These are phyloP conservation scores for Paracorniculantispora psalliotae DNA, from an alignment of 2,329 filamentous ascomycete genomes.

Conservation along the genomic window DNA sequence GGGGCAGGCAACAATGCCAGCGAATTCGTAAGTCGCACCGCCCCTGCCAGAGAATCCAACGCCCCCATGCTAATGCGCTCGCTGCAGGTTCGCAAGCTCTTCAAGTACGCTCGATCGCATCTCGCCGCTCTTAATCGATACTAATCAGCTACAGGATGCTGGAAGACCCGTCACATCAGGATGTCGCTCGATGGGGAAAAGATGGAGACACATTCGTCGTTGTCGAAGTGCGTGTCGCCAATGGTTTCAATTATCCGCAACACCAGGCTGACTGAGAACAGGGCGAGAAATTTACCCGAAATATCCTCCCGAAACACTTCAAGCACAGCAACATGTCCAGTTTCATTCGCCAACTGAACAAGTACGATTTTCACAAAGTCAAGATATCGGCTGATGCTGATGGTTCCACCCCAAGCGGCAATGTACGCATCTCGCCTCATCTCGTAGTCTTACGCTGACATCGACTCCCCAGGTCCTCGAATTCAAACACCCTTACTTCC, in stretches of 20 bases:
- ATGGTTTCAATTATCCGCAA: not conserved
- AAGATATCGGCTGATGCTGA: conserved; percentile 44
- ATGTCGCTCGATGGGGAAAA: conserved; percentile 92
- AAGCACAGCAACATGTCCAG: conserved; percentile 99
- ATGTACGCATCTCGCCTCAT: conserved; percentile 45
- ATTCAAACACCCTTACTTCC: conserved; percentile 96
- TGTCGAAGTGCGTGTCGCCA: conserved; percentile 64
- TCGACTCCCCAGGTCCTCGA: conserved; percentile 46
- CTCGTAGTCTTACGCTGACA: conserved; percentile 36
- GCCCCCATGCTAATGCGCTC: conserved; percentile 23
- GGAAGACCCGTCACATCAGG: conserved; percentile 87
- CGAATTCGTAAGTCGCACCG: conserved; percentile 73
- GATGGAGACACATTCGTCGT: conserved; percentile 96
- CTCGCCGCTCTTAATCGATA: conserved; percentile 8
- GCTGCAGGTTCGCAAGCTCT: conserved; percentile 86
- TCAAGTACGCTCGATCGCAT: conserved; percentile 65
- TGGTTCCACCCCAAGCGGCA: conserved; percentile 29
- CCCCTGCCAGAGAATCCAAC: not conserved
- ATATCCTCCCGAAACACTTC: conserved; percentile 95
- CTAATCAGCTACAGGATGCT: conserved; percentile 66
- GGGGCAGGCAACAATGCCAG: conserved; percentile 72
- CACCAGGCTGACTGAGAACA: conserved; percentile 32
- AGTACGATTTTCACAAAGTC: conserved; percentile 98
- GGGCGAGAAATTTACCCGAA: conserved; percentile 98
- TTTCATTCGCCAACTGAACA: conserved; percentile 92